These are phyloP conservation scores for Wickerhamiella siamensis DNA, from an alignment of 805 yeast species.

Conservation along the genomic window DNA sequence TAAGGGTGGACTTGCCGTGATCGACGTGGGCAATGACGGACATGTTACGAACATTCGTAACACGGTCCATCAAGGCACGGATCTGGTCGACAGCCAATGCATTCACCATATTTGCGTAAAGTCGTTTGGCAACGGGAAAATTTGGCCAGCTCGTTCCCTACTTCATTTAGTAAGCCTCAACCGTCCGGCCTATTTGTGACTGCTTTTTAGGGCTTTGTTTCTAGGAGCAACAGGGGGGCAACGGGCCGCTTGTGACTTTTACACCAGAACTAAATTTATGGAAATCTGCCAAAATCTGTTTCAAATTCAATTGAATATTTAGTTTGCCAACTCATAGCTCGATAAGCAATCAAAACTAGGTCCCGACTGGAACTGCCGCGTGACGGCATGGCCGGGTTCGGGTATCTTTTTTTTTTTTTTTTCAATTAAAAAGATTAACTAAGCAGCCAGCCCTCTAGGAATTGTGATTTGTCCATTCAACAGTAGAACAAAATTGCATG, in stretches of 20 bases:
- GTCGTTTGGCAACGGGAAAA: neutral
- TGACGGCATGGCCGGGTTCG: too few species aligned
- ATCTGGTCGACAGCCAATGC: conserved; percentile 47
- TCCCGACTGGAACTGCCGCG: too few species aligned
- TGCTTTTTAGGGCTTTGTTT: neutral
- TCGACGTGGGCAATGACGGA: conserved; percentile 99
- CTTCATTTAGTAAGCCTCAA: neutral
- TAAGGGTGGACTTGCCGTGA: conserved; percentile 98
- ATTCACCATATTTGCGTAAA: conserved; percentile 18
- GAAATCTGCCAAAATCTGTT: neutral
- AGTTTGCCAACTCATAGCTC: too few species aligned
- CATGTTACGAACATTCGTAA: conserved; percentile 99
- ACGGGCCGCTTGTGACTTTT: neutral
- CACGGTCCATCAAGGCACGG: conserved; percentile 98
- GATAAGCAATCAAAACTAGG: too few species aligned
- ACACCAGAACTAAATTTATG: neutral
- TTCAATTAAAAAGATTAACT: too few species aligned
- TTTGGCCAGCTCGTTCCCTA: neutral
- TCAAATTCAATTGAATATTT: neutral
- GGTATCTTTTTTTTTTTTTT: too few species aligned
- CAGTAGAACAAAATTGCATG: too few species aligned
- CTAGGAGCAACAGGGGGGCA: neutral
- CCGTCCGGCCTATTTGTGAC: neutral
- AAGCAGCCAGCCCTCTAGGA: too few species aligned
- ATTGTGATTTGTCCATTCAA: too few species aligned